Percentiles rank a stretch among this genome's conserved stretches.
Conservation (phyloP, 768 basidiomycete species). For the Cyathus striatus region DNA sequence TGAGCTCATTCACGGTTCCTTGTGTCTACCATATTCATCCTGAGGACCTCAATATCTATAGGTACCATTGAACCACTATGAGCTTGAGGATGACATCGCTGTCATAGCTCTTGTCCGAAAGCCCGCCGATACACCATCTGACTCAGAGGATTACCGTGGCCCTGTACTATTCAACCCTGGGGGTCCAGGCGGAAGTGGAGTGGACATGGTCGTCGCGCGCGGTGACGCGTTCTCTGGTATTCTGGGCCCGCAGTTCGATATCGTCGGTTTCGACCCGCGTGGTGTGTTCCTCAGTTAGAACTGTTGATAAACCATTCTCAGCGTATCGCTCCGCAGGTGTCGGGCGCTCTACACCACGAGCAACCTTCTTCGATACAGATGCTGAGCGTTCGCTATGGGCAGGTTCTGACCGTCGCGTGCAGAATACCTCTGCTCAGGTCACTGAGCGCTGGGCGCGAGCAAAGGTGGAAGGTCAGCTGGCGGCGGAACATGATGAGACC, state of each 20-base stretch:
- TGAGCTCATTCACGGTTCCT: slow-evolving; percentile 4
- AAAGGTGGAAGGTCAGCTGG: slow-evolving; percentile 23
- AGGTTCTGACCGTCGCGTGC: slow-evolving; percentile 2
- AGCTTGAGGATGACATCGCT: slow-evolving; percentile 29
- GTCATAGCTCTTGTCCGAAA: slow-evolving; percentile 37
- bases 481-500: slow-evolving; percentile 20
- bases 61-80: slow-evolving; percentile 44
- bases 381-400: slow-evolving; percentile 25
- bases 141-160: slow-evolving; percentile 30
- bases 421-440: slow-evolving; percentile 18
- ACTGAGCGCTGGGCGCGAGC: slow-evolving; percentile 27
- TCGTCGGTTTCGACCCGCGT: slow-evolving; percentile 43
- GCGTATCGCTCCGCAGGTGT: slow-evolving; percentile 19
- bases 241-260: slow-evolving; percentile 39
- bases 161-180: slow-evolving; percentile 43
- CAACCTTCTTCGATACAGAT: slow-evolving; percentile 27
- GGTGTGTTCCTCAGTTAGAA: slow-evolving; percentile 25
- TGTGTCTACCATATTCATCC: slow-evolving; percentile 8
- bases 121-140: slow-evolving; percentile 22
- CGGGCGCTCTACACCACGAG: slow-evolving; percentile 25
- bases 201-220: slow-evolving; percentile 14
- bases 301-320: no score
- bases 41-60: slow-evolving; percentile 16
- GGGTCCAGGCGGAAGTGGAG: slow-evolving; percentile 42
- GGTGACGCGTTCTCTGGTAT: slow-evolving; percentile 21